A percentile compares a stretch with the other conserved stretches of the same genome.
phyloP scores from a whole-genome alignment of 2,329 filamentous ascomycete species.

The Alternaria solani region DNA sequence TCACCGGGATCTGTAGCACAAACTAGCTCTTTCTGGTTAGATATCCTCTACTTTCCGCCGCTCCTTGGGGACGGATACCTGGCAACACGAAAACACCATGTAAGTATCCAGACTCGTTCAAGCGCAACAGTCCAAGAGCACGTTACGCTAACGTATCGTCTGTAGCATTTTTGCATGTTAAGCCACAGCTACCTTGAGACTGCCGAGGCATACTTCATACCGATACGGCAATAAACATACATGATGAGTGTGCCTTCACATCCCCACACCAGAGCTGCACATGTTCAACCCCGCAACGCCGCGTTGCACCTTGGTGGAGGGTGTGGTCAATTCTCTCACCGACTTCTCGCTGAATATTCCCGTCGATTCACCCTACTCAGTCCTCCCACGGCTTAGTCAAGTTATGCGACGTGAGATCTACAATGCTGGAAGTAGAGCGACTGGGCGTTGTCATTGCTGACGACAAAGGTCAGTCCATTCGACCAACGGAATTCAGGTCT shows the following conservation, averaged over 20 bases:
- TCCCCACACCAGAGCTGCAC: slow-evolving; percentile 8
- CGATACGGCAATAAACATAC: slow-evolving; percentile 3
- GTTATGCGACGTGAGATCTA: neutral
- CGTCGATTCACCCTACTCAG: neutral
- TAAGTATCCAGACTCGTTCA: slow-evolving; percentile 1
- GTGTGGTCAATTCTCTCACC: slow-evolving; percentile 12
- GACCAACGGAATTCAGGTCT: neutral
- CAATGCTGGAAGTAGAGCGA: neutral
- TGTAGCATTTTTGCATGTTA: neutral
- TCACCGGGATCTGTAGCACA: slow-evolving; percentile 2
- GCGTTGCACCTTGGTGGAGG: slow-evolving; percentile 1
- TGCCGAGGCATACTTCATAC: neutral
- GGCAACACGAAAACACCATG: neutral
- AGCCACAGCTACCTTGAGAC: neutral
- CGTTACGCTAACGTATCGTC: neutral
- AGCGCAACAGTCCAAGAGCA: neutral
- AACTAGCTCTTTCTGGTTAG: neutral
- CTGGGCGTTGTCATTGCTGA: neutral
- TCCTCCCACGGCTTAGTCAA: neutral
- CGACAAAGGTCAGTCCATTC: neutral
- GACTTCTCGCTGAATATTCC: slow-evolving; percentile 1
- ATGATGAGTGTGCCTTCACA: slow-evolving; percentile 7
- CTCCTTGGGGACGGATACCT: slow-evolving; percentile 1
- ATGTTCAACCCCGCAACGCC: slow-evolving; percentile 11
- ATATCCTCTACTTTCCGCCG: slow-evolving; percentile 1